Percentiles rank a stretch among this genome's conserved stretches.
Conservation (phyloP, 2,329 filamentous ascomycete species). For the Trichoderma pleuroti region DNA sequence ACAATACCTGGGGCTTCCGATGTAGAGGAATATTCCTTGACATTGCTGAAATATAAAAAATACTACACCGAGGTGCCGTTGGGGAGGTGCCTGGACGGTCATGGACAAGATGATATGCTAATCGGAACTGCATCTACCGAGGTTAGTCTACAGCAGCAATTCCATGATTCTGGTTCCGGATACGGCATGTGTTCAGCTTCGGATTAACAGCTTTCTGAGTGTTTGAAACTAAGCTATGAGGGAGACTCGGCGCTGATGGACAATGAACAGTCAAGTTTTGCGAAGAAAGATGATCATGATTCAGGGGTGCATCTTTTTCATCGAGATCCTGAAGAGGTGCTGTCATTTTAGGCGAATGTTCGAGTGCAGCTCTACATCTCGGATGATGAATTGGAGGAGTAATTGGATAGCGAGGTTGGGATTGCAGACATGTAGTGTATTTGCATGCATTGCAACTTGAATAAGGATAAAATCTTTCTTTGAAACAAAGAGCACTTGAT, state of each 20-base stretch:
- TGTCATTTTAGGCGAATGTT: conserved; percentile 33
- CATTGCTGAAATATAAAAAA: conserved; percentile 32
- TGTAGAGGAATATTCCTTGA: conserved; percentile 33
- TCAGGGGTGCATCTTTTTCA: background rate
- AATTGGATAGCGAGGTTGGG: background rate
- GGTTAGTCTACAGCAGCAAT: background rate
- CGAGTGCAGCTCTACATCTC: conserved; percentile 30
- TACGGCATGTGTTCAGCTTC: background rate
- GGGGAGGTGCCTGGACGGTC: conserved; percentile 30
- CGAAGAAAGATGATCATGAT: too few relatives aligned
- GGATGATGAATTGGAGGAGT: conserved; percentile 30
- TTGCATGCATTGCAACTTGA: background rate
- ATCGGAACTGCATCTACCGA: background rate
- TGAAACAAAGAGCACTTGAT: background rate
- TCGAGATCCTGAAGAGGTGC: conserved; percentile 27
- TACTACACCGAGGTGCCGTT: conserved; percentile 33
- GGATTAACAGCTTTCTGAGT: background rate
- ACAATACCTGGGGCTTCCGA: conserved; percentile 15
- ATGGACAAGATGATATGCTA: background rate
- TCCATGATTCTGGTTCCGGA: background rate
- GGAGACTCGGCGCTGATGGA: background rate
- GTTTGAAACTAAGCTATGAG: background rate
- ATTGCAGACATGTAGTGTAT: background rate
- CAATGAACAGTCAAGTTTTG: background rate
- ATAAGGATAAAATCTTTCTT: background rate